phyloP scores from a whole-genome alignment of 371 early-diverging fungal genomes.

The Apophysomyces variabilis region DNA sequence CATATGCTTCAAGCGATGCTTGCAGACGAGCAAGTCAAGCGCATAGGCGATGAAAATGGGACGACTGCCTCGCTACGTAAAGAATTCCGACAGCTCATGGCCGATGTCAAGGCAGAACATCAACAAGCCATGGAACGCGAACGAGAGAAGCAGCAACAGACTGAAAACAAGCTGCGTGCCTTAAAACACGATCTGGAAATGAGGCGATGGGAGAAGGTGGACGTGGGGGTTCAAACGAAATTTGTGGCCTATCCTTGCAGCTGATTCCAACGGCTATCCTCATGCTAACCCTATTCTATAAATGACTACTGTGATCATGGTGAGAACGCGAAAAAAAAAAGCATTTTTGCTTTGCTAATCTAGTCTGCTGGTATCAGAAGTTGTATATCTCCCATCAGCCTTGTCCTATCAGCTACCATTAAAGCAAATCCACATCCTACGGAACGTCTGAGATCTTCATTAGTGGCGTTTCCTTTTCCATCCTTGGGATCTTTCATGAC shows the following conservation, averaged over 20 bases:
- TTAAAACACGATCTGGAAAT: slow-evolving; percentile 52
- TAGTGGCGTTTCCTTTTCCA: too few species aligned
- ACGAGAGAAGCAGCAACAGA: slow-evolving; percentile 33
- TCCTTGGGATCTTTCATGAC: too few species aligned
- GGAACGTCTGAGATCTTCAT: too few species aligned
- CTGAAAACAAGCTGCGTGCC: slow-evolving; percentile 48
- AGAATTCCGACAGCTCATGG: slow-evolving; percentile 63
- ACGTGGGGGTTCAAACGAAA: slow-evolving; percentile 45
- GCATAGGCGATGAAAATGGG: slow-evolving; percentile 24
- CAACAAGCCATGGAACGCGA: slow-evolving; percentile 46
- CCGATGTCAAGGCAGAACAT: slow-evolving; percentile 51
- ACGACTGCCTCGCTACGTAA: slow-evolving; percentile 52
- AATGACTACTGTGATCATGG: too few species aligned
- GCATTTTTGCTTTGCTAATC: too few species aligned
- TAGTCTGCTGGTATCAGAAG: too few species aligned
- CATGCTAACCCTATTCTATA: too few species aligned
- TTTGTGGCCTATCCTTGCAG: slow-evolving; percentile 29
- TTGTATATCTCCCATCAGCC: too few species aligned
- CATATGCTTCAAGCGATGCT: slow-evolving; percentile 34
- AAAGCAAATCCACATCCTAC: too few species aligned
- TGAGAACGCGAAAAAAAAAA: too few species aligned
- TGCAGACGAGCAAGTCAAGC: slow-evolving; percentile 33
- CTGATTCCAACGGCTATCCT: neutral
- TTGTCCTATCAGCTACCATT: too few species aligned
- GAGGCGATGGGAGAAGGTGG: slow-evolving; percentile 46